Conservation (phyloP, 208 protist species). For the Acanthamoeba culbertsoni region DNA sequence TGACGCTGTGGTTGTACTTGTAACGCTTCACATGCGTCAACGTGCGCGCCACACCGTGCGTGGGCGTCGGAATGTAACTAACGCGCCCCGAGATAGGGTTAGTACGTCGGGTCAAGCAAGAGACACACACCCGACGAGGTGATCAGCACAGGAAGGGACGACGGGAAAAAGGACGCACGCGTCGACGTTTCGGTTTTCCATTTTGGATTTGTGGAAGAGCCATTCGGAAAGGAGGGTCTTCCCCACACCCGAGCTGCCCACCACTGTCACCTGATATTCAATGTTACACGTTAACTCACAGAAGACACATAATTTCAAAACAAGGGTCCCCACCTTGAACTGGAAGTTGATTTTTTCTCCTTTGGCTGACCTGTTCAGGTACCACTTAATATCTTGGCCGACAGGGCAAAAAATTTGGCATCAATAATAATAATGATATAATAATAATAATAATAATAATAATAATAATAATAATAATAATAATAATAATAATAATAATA, state of each 20-base stretch:
- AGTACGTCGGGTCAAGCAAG: not conserved
- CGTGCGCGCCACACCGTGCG: not conserved
- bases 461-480: too few species aligned
- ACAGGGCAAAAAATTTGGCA: too few species aligned
- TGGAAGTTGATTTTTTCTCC: not conserved
- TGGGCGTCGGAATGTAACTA: not conserved
- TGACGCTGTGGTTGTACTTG: not conserved
- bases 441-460: too few species aligned
- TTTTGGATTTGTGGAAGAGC: slow-evolving; percentile 6
- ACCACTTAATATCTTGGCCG: too few species aligned
- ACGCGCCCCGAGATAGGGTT: too few species aligned
- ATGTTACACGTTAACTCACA: not conserved
- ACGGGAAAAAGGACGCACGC: not conserved
- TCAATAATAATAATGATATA: too few species aligned
- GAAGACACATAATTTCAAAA: not conserved
- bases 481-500: too few species aligned
- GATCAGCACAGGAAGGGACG: too few species aligned
- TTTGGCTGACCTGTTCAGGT: not conserved
- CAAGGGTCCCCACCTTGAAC: not conserved
- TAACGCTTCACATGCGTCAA: not conserved
- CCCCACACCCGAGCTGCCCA: not conserved
- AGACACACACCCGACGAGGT: too few species aligned
- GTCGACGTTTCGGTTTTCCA: not conserved
- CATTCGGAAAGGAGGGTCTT: not conserved
- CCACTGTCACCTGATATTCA: not conserved